Percentiles rank a stretch among this genome's conserved stretches.
Conservation (phyloP, 495 filamentous ascomycete genomes). For the Cercophora sp. region DNA sequence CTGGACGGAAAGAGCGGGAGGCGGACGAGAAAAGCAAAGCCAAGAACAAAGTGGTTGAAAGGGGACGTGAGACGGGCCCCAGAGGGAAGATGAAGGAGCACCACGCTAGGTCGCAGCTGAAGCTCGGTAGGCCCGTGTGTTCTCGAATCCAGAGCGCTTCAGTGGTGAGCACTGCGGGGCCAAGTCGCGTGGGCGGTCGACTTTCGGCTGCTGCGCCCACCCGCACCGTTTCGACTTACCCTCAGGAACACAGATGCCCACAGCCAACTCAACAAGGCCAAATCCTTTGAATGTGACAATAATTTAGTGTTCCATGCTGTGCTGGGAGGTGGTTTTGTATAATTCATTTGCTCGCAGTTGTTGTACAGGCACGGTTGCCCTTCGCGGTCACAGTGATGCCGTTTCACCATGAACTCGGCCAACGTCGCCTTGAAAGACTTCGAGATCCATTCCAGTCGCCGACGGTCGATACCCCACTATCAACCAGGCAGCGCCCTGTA, state of each 20-base stretch:
- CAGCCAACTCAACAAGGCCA: too few relatives aligned
- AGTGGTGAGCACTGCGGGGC: background rate
- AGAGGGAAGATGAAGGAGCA: background rate
- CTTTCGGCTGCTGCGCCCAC: background rate
- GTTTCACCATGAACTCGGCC: too few relatives aligned
- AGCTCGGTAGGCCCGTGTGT: constrained; percentile 8
- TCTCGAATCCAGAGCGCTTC: constrained; percentile 2
- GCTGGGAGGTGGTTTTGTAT: too few relatives aligned
- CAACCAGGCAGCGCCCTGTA: too few relatives aligned
- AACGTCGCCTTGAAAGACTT: too few relatives aligned
- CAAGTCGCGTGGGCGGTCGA: background rate
- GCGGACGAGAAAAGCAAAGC: background rate
- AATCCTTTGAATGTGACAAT: too few relatives aligned
- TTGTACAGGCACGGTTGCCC: too few relatives aligned
- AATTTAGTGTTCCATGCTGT: too few relatives aligned
- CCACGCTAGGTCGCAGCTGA: constrained; percentile 14
- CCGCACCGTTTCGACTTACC: constrained; percentile 2
- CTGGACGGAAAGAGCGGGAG: constrained; percentile 3
- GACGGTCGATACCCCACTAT: too few relatives aligned
- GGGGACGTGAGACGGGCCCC: constrained; percentile 4
- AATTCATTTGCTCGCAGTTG: too few relatives aligned
- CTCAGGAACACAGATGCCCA: background rate
- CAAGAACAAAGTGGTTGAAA: constrained; percentile 10
- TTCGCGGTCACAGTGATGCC: too few relatives aligned
- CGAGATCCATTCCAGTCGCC: too few relatives aligned